Evolutionary conservation across 352 stramenopile genomes (phyloP).

Genomic region (Globisporangium cystogenes): DNA sequence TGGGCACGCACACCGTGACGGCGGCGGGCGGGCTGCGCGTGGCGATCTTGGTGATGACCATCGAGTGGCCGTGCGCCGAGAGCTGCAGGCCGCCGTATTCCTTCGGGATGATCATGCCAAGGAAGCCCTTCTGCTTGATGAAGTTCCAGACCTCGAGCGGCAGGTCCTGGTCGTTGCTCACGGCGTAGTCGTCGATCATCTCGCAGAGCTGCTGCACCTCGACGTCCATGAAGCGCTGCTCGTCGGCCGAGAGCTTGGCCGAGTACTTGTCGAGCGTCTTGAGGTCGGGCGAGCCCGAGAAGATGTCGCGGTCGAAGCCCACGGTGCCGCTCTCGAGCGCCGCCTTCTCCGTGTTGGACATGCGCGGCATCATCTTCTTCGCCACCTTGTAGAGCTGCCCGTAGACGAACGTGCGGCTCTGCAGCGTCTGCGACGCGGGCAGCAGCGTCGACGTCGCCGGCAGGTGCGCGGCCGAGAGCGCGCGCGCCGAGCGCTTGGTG

Average conservation of each 20-base stretch:
- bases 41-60: slow-evolving; percentile 92
- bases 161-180: slow-evolving; percentile 91
- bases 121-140: slow-evolving; percentile 95
- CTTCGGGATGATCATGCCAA: slow-evolving; percentile 98
- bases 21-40: slow-evolving; percentile 89
- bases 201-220: slow-evolving; percentile 95
- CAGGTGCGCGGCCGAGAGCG: slow-evolving; percentile 2
- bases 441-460: slow-evolving; percentile 16
- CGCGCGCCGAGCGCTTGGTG: slow-evolving; percentile 27
- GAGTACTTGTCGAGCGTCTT: slow-evolving; percentile 93
- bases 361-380: slow-evolving; percentile 94
- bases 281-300: slow-evolving; percentile 91
- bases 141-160: slow-evolving; percentile 93
- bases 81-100: slow-evolving; percentile 92
- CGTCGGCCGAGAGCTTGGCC: slow-evolving; percentile 89
- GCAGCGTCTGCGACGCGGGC: slow-evolving; percentile 45
- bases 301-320: slow-evolving; percentile 98
- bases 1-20: slow-evolving; percentile 96
- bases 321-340: slow-evolving; percentile 94
- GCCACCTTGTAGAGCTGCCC: slow-evolving; percentile 91
- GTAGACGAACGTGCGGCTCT: slow-evolving; percentile 78
- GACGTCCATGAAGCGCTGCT: slow-evolving; percentile 95
- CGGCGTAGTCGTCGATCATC: slow-evolving; percentile 95
- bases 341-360: slow-evolving; percentile 95
- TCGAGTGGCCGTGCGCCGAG: slow-evolving; percentile 87